Evolutionary conservation across 768 basidiomycete species (phyloP).

Genomic region (Podaxis rugospora): DNA sequence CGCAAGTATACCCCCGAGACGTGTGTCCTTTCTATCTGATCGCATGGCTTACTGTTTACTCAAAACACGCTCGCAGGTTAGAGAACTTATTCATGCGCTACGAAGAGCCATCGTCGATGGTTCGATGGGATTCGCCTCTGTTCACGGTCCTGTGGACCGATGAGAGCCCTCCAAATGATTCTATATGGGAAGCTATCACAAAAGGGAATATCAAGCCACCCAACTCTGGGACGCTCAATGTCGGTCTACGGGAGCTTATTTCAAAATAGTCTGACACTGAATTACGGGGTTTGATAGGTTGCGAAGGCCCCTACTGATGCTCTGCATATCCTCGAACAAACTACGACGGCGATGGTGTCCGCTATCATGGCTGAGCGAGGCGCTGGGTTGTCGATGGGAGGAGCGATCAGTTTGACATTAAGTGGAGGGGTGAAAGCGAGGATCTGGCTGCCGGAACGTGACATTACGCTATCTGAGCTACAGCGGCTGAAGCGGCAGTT

Average conservation of each 20-base stretch:
- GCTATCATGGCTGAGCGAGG: slow-evolving; percentile 64
- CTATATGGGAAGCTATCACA: slow-evolving; percentile 80
- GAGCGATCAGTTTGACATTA: slow-evolving; percentile 42
- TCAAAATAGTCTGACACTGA: neutral
- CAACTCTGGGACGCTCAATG: slow-evolving; percentile 76
- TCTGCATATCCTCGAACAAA: slow-evolving; percentile 79
- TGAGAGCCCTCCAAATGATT: slow-evolving; percentile 53
- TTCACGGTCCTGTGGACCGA: slow-evolving; percentile 82
- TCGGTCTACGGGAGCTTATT: slow-evolving; percentile 27
- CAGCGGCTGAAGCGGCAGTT: slow-evolving; percentile 92
- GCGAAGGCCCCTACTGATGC: slow-evolving; percentile 86
- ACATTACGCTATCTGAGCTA: slow-evolving; percentile 79
- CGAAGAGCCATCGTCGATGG: slow-evolving; percentile 97
- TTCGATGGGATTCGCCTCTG: slow-evolving; percentile 97
- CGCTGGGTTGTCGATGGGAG: slow-evolving; percentile 47
- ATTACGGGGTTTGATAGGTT: slow-evolving; percentile 37
- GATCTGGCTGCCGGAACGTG: slow-evolving; percentile 63
- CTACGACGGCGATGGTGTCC: slow-evolving; percentile 65
- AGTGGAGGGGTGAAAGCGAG: slow-evolving; percentile 37
- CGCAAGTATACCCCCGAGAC: slow-evolving; percentile 63
- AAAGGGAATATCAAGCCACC: slow-evolving; percentile 82
- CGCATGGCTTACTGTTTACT: neutral
- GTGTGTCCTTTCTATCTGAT: slow-evolving; percentile 38
- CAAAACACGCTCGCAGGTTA: slow-evolving; percentile 41
- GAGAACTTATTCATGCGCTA: slow-evolving; percentile 85